Evolutionary conservation across 257 asterid genomes (phyloP).

Genomic region (Forsythia suspensa): DNA sequence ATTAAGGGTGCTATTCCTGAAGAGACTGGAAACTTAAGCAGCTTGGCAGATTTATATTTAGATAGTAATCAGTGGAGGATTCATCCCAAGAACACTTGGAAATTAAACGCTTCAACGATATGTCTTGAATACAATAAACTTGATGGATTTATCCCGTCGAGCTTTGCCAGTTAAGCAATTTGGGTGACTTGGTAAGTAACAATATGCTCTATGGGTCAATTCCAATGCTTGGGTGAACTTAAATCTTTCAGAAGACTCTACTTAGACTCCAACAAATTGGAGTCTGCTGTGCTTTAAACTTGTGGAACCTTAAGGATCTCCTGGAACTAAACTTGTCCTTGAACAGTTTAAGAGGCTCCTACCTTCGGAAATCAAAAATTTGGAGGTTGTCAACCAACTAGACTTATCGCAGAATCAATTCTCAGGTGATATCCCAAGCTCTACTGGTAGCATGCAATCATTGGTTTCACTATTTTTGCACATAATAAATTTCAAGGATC

Average conservation of each 20-base stretch:
- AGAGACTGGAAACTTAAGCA: slow-evolving; percentile 48
- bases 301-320: slow-evolving; percentile 47
- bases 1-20: slow-evolving; percentile 45
- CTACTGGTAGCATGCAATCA: slow-evolving; percentile 33
- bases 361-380: slow-evolving; percentile 32
- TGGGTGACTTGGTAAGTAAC: slow-evolving; percentile 43
- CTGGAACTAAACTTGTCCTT: slow-evolving; percentile 46
- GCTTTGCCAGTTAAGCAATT: slow-evolving; percentile 38
- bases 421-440: slow-evolving; percentile 47
- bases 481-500: slow-evolving; percentile 40
- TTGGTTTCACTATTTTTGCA: slow-evolving; percentile 43
- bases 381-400: slow-evolving; percentile 24
- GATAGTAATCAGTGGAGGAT: slow-evolving; percentile 45
- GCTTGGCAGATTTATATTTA: slow-evolving; percentile 28
- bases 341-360: slow-evolving; percentile 42
- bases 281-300: slow-evolving; percentile 29
- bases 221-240: slow-evolving; percentile 53
- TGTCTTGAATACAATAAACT: slow-evolving; percentile 49
- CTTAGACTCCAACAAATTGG: slow-evolving; percentile 44
- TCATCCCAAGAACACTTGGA: slow-evolving; percentile 46
- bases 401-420: slow-evolving; percentile 54
- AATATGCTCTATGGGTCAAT: slow-evolving; percentile 47
- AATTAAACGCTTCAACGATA: slow-evolving; percentile 33
- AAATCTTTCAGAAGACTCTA: slow-evolving; percentile 38
- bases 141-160: slow-evolving; percentile 38